Conservation (phyloP, 2,329 filamentous ascomycete species). For the Colletotrichum sp. region DNA sequence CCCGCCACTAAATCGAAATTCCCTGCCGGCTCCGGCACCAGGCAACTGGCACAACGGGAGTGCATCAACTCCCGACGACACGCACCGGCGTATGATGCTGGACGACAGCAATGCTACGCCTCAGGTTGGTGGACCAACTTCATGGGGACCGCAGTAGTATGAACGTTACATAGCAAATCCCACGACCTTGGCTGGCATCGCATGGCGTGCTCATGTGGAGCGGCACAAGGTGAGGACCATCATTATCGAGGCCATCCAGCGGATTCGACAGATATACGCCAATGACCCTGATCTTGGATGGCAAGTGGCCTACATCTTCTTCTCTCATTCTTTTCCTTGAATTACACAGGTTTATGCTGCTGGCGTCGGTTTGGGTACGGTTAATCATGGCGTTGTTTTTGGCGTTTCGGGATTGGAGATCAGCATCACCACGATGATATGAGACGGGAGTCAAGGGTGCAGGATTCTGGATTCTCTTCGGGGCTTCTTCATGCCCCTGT, state of each 20-base stretch:
- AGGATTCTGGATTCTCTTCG: not conserved
- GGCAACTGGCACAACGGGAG: not conserved
- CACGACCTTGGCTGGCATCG: not conserved
- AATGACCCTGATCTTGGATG: not conserved
- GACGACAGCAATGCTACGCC: not conserved
- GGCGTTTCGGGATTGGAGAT: constrained; percentile 1
- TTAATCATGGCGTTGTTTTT: not conserved
- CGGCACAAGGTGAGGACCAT: not conserved
- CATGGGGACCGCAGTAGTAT: not conserved
- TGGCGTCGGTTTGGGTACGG: not conserved
- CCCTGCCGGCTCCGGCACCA: not conserved
- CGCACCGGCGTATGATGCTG: not conserved
- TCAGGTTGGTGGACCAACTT: not conserved
- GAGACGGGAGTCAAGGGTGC: not conserved
- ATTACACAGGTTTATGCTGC: not conserved
- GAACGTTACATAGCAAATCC: not conserved
- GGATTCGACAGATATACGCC: not conserved
- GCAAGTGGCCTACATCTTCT: not conserved
- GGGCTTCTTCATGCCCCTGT: not conserved
- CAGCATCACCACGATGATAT: not conserved
- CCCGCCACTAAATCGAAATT: constrained; percentile 5
- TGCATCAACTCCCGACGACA: not conserved
- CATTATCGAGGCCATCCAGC: not conserved
- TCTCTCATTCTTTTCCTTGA: not conserved
- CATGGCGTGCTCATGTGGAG: not conserved